These are phyloP conservation scores for Chaetomiaceae sp. DNA, from an alignment of 2,329 filamentous ascomycete species.

Conservation along the genomic window DNA sequence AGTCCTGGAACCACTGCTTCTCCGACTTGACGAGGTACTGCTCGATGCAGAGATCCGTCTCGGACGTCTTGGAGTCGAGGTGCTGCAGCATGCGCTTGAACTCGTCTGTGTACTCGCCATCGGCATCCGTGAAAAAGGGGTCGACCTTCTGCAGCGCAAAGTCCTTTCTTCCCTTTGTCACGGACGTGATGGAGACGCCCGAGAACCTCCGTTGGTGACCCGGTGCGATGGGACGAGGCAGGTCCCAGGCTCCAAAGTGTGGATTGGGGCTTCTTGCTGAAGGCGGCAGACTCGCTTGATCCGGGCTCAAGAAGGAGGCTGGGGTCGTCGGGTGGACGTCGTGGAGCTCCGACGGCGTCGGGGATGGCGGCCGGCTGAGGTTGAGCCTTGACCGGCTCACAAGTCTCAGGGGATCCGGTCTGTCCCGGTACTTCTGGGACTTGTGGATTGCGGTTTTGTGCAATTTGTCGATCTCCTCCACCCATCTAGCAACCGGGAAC, in stretches of 20 bases:
- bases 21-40: slow-evolving; percentile 60
- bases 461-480: slow-evolving; percentile 58
- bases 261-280: slow-evolving; percentile 4
- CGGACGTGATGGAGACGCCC: slow-evolving; percentile 49
- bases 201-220: slow-evolving; percentile 35
- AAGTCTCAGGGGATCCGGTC: slow-evolving; percentile 13
- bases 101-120: slow-evolving; percentile 53
- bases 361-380: slow-evolving; percentile 11
- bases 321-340: slow-evolving; percentile 8
- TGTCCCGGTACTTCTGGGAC: slow-evolving; percentile 29
- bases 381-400: slow-evolving; percentile 4
- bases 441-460: slow-evolving; percentile 56
- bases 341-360: slow-evolving; percentile 12
- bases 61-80: slow-evolving; percentile 52
- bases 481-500: slow-evolving; percentile 65
- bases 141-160: slow-evolving; percentile 61
- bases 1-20: slow-evolving; percentile 60
- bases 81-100: slow-evolving; percentile 53
- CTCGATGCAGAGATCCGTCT: slow-evolving; percentile 58
- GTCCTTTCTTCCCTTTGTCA: slow-evolving; percentile 58
- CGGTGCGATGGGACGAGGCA: slow-evolving; percentile 15
- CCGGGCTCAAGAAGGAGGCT: slow-evolving; percentile 12
- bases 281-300: neutral
- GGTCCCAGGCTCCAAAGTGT: slow-evolving; percentile 5
- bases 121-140: slow-evolving; percentile 61